Evolutionary conservation across 139 green algal genomes (phyloP).

Genomic region (Penium margaritaceum): DNA sequence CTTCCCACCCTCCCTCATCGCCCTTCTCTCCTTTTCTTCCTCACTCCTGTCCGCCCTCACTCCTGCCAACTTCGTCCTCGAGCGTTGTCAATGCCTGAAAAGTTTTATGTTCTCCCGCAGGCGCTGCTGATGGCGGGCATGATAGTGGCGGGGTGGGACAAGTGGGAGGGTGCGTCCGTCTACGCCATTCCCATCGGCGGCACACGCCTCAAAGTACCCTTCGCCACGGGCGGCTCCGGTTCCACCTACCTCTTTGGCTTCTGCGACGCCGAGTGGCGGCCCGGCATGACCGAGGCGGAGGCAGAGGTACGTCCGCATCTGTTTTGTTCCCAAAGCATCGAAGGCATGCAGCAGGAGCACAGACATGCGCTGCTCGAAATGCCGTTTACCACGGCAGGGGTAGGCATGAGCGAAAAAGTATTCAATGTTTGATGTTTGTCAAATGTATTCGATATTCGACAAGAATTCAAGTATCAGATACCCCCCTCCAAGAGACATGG

Average conservation of each 20-base stretch:
- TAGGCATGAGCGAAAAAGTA: neutral
- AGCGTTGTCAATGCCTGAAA: too few species aligned
- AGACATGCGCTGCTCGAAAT: neutral
- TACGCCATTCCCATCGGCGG: constrained; percentile 49
- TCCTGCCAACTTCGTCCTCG: too few species aligned
- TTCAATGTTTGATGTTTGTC: neutral
- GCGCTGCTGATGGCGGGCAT: constrained; percentile 82
- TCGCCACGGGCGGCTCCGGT: constrained; percentile 46
- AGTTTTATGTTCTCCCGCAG: too few species aligned
- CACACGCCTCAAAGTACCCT: constrained; percentile 47
- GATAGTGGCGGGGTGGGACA: constrained; percentile 89
- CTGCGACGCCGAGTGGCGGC: constrained; percentile 30
- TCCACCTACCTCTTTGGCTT: constrained; percentile 47
- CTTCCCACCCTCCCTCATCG: too few species aligned
- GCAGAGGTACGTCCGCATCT: too few species aligned
- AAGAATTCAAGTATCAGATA: too few species aligned
- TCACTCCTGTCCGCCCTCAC: too few species aligned
- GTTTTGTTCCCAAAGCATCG: too few species aligned
- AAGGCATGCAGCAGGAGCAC: neutral
- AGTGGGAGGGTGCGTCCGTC: constrained; percentile 59
- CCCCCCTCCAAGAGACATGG: too few species aligned
- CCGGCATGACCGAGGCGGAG: constrained; percentile 42
- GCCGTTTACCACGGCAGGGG: neutral
- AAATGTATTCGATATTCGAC: too few species aligned
- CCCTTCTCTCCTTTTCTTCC: too few species aligned